Evolutionary conservation across 768 basidiomycete genomes (phyloP).

Genomic region (Lentinula lateritia): DNA sequence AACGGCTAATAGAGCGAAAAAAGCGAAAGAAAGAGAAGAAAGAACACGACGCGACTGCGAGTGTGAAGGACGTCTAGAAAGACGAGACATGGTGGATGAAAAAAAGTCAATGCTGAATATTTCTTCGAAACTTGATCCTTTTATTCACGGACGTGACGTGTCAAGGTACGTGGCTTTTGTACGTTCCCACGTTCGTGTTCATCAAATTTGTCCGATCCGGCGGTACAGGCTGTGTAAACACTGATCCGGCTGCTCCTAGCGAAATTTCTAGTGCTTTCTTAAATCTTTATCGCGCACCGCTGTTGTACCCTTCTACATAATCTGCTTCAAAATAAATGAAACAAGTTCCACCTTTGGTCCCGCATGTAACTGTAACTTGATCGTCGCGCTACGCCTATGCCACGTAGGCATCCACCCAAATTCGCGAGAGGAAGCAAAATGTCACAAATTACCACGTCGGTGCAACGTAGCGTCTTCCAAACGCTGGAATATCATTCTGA

Average conservation of each 20-base stretch:
- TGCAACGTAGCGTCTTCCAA: no score
- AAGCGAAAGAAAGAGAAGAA: conserved; percentile 54
- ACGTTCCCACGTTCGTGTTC: not conserved
- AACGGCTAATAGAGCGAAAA: conserved; percentile 65
- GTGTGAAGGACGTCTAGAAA: conserved; percentile 49
- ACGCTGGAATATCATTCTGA: no score
- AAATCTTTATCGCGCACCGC: no score
- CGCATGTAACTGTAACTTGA: no score
- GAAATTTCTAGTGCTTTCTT: not conserved
- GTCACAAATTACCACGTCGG: no score
- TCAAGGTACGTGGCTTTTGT: not conserved
- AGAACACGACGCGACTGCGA: conserved; percentile 47
- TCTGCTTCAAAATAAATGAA: no score
- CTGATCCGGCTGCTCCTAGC: not conserved
- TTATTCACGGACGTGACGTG: not conserved
- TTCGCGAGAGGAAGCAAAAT: no score
- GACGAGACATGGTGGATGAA: conserved; percentile 28
- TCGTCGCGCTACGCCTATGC: no score
- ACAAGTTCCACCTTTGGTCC: no score
- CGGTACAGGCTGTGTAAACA: not conserved
- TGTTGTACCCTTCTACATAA: not conserved
- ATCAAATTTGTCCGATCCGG: not conserved
- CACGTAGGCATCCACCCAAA: no score
- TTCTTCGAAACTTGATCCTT: not conserved
- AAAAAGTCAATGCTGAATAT: not conserved